Conservation (phyloP, 2,329 filamentous ascomycete genomes). For the Fusarium ramigenum region DNA sequence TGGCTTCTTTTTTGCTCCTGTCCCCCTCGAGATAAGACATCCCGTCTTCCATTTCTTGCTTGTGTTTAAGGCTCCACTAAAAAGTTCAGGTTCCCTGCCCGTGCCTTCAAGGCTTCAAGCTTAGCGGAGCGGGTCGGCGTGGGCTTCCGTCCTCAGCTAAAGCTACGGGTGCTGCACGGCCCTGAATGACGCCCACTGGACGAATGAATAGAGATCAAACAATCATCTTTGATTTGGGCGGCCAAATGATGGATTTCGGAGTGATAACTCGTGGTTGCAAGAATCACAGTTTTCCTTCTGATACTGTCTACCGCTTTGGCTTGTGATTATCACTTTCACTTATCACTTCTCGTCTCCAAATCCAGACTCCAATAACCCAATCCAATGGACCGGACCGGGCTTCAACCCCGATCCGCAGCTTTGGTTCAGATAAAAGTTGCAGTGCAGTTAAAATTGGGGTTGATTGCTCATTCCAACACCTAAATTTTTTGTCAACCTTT, state of each 20-base stretch:
- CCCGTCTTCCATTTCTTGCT: conserved; percentile 26
- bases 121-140: conserved; percentile 36
- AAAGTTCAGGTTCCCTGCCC: conserved; percentile 33
- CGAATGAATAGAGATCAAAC: not conserved
- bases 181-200: conserved; percentile 37
- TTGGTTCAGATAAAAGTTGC: conserved; percentile 14
- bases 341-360: conserved; percentile 25
- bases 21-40: conserved; percentile 29
- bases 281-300: not conserved
- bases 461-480: not conserved
- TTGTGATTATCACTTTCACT: not conserved
- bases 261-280: not conserved
- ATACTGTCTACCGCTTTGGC: not conserved
- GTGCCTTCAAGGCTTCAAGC: not conserved
- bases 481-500: not conserved
- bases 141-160: conserved; percentile 30
- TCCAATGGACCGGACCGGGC: conserved; percentile 28
- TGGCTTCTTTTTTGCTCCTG: conserved; percentile 16
- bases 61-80: conserved; percentile 34
- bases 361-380: conserved; percentile 11
- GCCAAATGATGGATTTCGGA: conserved; percentile 1
- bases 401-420: conserved; percentile 27
- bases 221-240: conserved; percentile 24
- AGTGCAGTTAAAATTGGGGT: conserved; percentile 15
- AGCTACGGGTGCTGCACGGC: conserved; percentile 4